These are phyloP conservation scores for Bolboschoenoplectus hybrid DNA, from an alignment of 202 grass and related monocot genomes.

Conservation along the genomic window DNA sequence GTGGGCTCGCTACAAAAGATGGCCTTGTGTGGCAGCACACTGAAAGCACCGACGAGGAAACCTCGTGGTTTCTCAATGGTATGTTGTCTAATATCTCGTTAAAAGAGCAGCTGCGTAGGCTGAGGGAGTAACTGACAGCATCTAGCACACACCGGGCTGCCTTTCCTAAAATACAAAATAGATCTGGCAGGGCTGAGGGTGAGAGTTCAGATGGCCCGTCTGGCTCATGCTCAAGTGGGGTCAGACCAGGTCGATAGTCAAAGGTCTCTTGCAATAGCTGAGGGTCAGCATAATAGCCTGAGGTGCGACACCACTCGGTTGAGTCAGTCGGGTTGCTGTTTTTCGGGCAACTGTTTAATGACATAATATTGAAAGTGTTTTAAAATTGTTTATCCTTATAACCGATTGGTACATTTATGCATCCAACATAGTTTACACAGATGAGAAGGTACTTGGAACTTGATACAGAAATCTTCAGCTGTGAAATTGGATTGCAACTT, in stretches of 20 bases:
- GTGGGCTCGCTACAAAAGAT: constrained; percentile 56
- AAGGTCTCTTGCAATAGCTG: constrained; percentile 76
- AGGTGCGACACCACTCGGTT: constrained; percentile 74
- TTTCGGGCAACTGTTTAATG: background rate
- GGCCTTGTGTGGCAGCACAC: constrained; percentile 76
- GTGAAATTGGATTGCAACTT: background rate
- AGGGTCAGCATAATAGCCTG: constrained; percentile 70
- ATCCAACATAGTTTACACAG: background rate
- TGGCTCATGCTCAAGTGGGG: constrained; percentile 37
- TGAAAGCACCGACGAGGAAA: constrained; percentile 87
- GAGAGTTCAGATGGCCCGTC: constrained; percentile 50
- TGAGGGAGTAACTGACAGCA: constrained; percentile 72
- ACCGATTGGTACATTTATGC: constrained; percentile 5
- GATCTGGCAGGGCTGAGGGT: constrained; percentile 65
- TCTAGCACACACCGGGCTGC: constrained; percentile 66
- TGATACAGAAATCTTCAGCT: background rate
- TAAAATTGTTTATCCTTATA: background rate
- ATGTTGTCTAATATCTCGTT: constrained; percentile 75
- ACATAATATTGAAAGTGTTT: background rate
- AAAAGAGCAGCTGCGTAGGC: constrained; percentile 66
- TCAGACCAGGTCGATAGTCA: constrained; percentile 76
- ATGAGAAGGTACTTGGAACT: background rate
- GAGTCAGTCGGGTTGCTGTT: constrained; percentile 36
- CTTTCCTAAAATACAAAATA: constrained; percentile 77
- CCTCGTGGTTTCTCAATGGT: constrained; percentile 66